Evolutionary conservation across 306 rosid genomes (phyloP).

Genomic region (Pachyrhizus erosus): DNA sequence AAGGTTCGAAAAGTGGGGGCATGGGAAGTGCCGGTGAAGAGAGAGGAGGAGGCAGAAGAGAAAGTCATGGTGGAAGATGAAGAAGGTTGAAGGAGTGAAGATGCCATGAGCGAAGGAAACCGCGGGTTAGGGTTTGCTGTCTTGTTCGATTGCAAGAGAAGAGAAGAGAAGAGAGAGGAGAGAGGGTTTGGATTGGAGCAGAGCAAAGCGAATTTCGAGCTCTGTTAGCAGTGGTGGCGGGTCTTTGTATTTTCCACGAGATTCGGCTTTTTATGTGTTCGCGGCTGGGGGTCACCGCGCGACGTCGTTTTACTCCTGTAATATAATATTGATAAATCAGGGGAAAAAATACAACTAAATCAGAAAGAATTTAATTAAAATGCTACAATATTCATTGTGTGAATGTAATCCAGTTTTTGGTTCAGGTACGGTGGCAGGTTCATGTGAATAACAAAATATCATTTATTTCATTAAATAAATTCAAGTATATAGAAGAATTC

Average conservation of each 20-base stretch:
- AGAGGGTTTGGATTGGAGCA: not conserved
- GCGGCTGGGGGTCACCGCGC: not conserved
- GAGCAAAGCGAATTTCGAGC: constrained; percentile 18
- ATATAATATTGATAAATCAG: not conserved
- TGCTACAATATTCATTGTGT: not conserved
- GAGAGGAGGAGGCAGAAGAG: constrained; percentile 53
- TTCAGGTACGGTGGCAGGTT: not conserved
- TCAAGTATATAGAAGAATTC: too few species aligned
- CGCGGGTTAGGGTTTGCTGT: constrained; percentile 46
- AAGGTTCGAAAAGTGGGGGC: constrained; percentile 30
- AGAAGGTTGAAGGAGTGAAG: constrained; percentile 64
- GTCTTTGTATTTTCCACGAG: constrained; percentile 41
- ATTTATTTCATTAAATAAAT: too few species aligned
- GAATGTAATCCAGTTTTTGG: not conserved
- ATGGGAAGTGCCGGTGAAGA: constrained; percentile 41
- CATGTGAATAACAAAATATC: too few species aligned
- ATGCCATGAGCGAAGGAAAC: constrained; percentile 64
- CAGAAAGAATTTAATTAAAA: not conserved
- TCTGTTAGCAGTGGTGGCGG: constrained; percentile 55
- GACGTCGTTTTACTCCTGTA: constrained; percentile 33
- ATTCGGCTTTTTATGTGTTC: constrained; percentile 36
- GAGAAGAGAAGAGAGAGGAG: not conserved
- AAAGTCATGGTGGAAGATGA: constrained; percentile 43
- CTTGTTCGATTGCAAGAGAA: not conserved
- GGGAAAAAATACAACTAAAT: not conserved